Evolutionary conservation across 768 basidiomycete genomes (phyloP).

Genomic region (Coprinopsis marcescibilis): DNA sequence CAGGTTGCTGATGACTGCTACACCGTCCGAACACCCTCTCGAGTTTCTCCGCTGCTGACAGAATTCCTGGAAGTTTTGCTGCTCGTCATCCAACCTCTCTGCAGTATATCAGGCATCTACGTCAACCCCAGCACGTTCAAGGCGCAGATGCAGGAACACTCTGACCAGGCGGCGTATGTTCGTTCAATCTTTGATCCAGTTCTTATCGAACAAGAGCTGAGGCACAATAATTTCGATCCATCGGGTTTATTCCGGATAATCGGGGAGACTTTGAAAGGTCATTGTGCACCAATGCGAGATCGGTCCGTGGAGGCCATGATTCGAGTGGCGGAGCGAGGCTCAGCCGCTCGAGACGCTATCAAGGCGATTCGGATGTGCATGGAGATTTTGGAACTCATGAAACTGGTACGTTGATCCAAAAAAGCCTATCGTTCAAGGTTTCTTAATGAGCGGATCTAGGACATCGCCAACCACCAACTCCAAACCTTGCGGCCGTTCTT

Average conservation of each 20-base stretch:
- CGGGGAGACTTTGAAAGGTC: constrained; percentile 77
- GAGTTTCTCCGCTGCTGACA: constrained; percentile 60
- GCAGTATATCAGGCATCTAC: constrained; percentile 54
- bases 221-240: constrained; percentile 71
- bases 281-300: constrained; percentile 94
- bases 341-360: constrained; percentile 56
- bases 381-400: constrained; percentile 93
- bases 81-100: constrained; percentile 78
- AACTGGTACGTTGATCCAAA: constrained; percentile 58
- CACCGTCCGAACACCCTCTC: constrained; percentile 66
- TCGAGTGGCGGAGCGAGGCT: constrained; percentile 52
- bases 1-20: constrained; percentile 38
- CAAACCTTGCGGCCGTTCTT: constrained; percentile 90
- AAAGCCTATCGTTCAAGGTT: constrained; percentile 9
- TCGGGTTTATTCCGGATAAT: constrained; percentile 72
- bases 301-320: constrained; percentile 81
- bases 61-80: constrained; percentile 81
- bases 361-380: constrained; percentile 76
- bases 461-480: constrained; percentile 95
- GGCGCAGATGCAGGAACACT: constrained; percentile 55
- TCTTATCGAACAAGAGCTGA: constrained; percentile 78
- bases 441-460: constrained; percentile 40
- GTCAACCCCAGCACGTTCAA: constrained; percentile 54
- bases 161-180: constrained; percentile 61
- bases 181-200: constrained; percentile 75